These are phyloP conservation scores for Fraxinus platypoda DNA, from an alignment of 305 asterid species.

Conservation along the genomic window DNA sequence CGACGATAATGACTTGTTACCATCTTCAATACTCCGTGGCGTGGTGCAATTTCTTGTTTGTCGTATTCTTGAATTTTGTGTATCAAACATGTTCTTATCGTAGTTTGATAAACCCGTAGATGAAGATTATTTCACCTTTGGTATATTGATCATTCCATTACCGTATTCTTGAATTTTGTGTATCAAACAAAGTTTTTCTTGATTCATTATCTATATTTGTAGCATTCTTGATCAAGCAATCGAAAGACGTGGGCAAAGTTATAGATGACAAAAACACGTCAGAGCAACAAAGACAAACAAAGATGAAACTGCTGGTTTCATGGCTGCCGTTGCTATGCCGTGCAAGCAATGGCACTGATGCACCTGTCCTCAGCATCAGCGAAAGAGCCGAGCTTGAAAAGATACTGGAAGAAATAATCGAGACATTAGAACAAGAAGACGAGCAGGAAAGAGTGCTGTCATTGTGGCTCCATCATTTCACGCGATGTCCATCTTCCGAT, in stretches of 20 bases:
- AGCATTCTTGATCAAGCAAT: constrained; percentile 80
- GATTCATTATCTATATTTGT: neutral
- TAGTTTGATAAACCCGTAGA: neutral
- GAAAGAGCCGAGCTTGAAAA: constrained; percentile 36
- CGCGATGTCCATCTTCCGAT: constrained; percentile 73
- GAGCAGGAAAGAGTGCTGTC: constrained; percentile 84
- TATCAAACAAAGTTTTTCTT: neutral
- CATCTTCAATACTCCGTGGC: neutral
- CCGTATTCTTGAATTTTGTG: too few relatives aligned
- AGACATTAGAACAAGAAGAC: constrained; percentile 44
- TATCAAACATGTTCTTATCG: neutral
- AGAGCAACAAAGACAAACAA: constrained; percentile 43
- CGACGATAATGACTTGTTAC: neutral
- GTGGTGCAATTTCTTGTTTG: neutral
- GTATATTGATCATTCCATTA: neutral
- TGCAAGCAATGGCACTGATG: constrained; percentile 66
- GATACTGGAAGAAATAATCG: constrained; percentile 48
- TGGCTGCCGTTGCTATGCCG: constrained; percentile 89
- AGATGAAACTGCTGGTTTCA: constrained; percentile 57
- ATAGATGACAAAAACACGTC: constrained; percentile 24
- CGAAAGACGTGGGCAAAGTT: constrained; percentile 42
- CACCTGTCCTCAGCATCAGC: constrained; percentile 52
- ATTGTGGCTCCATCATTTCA: constrained; percentile 87
- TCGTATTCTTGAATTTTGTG: neutral
- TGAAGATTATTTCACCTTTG: neutral